Evolutionary conservation across 805 yeast genomes (phyloP), one percentile per base, ranked within the genome.

Genomic region (Maudiozyma barnettii): DNA sequence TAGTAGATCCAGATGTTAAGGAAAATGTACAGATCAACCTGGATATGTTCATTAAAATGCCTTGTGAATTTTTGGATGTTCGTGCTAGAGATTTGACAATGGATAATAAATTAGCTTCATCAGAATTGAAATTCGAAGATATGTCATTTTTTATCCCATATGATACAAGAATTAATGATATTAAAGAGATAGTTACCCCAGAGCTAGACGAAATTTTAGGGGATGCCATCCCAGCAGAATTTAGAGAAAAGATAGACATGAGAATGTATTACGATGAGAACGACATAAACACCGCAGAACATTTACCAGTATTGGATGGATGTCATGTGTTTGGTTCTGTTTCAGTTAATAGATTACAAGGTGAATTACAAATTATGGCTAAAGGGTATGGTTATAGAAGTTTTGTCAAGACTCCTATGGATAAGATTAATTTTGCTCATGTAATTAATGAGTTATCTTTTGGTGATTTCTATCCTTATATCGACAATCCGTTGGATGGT

Each of bases 401-500:
- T 51, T 42, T 43, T 18, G 54, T 53, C 19, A 65, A 77, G 49
- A 68, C 76, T 41, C 65, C 66, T 39, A 71, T 74, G 10, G 78
- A 78, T 37, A 66, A 73, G 20, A 66, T 86, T 49, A 85, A 91
- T 59, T 84, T 91, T 61, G 76, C 95, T 1, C 99, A 93, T 65
- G 78, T 79, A 5, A 82, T 93, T 50, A 77, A 78, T 50, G 98
- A 91, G 64, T 78, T 89, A 52, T 88, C 97, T 10, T 91, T 82
- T 66, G 99, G 99, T 13, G 86, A 79, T 35, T 89, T 84, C 64
- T 89, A 79, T 59, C 97, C 99, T 3, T 83, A 77, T 55, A 73
- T 90, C 52, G 75, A 82, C 55, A 91, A 91, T 60, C 95, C 96
- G n/a, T 73, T 93, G 52, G 98, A 93, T 63, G 73, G 72, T 42